Conservation (phyloP, 2,329 filamentous ascomycete genomes). For the Fusarium odoratissimum region DNA sequence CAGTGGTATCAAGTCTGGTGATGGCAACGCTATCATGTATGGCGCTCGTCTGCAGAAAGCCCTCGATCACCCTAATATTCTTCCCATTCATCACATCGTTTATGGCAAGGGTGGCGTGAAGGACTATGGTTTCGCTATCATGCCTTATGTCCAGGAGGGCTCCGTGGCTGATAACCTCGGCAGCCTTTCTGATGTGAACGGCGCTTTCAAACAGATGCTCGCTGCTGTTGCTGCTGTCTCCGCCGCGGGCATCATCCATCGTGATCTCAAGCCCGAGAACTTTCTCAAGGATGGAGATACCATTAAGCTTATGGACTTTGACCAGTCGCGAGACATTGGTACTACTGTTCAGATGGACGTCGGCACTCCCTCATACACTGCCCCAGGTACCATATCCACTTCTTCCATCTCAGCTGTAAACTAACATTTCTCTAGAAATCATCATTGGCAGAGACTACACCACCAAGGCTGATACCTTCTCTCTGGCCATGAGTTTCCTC, state of each 20-base stretch:
- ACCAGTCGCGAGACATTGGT: not conserved
- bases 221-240: slow-evolving; percentile 17
- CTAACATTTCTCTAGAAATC: slow-evolving; percentile 3
- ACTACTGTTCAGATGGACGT: slow-evolving; percentile 6
- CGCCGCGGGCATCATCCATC: slow-evolving; percentile 9
- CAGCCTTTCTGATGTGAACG: slow-evolving; percentile 1
- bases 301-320: slow-evolving; percentile 29
- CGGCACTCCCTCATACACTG: slow-evolving; percentile 13
- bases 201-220: slow-evolving; percentile 21
- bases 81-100: slow-evolving; percentile 5
- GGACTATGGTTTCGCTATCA: slow-evolving; percentile 9
- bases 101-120: not conserved
- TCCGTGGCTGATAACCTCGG: slow-evolving; percentile 12
- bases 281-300: slow-evolving; percentile 22
- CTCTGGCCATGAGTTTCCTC: slow-evolving; percentile 3
- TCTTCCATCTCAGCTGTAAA: accelerated
- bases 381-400: not conserved
- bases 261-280: slow-evolving; percentile 24
- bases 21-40: not conserved
- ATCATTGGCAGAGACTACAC: not conserved
- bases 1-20: not conserved
- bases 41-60: slow-evolving; percentile 4
- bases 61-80: slow-evolving; percentile 1
- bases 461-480: slow-evolving; percentile 15
- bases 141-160: slow-evolving; percentile 12